Percentiles rank a stretch among this genome's conserved stretches.
These are phyloP conservation scores for Pseudognaphalium luteoalbum DNA, from an alignment of 129 eudicot species.

Conservation along the genomic window DNA sequence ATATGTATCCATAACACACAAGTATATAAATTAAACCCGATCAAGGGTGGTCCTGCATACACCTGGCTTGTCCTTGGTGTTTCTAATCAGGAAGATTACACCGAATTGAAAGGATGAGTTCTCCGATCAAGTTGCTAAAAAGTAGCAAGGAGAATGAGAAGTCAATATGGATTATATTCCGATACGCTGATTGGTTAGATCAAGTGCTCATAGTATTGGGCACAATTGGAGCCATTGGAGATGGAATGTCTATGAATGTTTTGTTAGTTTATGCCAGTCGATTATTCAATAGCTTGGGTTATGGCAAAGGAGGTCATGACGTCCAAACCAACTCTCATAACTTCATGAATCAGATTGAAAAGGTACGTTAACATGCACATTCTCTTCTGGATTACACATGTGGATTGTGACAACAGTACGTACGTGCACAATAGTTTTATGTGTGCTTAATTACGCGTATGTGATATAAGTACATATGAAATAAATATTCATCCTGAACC, in stretches of 20 bases:
- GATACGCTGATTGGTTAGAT: conserved; percentile 71
- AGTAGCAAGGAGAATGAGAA: conserved; percentile 11
- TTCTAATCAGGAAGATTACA: no score
- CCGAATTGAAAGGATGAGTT: conserved; percentile 32
- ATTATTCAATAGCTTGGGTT: conserved; percentile 81
- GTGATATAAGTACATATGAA: no score
- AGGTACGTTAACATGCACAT: conserved; percentile 44
- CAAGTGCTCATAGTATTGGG: conserved; percentile 67
- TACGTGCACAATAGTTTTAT: no score
- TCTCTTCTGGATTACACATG: background rate
- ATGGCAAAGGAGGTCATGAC: conserved; percentile 45
- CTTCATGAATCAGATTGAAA: conserved; percentile 75
- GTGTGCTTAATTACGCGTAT: no score
- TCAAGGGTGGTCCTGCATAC: no score
- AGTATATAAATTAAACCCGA: no score
- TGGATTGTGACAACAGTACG: no score
- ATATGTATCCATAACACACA: no score
- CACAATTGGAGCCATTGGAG: conserved; percentile 93
- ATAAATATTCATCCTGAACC: no score
- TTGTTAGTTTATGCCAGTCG: conserved; percentile 66
- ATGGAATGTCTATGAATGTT: conserved; percentile 90
- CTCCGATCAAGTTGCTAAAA: conserved; percentile 30
- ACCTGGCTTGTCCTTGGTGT: no score
- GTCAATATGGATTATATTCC: conserved; percentile 55
- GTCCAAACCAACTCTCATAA: conserved; percentile 38